Conservation (phyloP, 495 filamentous ascomycete species). For the Penicillium desertorum region DNA sequence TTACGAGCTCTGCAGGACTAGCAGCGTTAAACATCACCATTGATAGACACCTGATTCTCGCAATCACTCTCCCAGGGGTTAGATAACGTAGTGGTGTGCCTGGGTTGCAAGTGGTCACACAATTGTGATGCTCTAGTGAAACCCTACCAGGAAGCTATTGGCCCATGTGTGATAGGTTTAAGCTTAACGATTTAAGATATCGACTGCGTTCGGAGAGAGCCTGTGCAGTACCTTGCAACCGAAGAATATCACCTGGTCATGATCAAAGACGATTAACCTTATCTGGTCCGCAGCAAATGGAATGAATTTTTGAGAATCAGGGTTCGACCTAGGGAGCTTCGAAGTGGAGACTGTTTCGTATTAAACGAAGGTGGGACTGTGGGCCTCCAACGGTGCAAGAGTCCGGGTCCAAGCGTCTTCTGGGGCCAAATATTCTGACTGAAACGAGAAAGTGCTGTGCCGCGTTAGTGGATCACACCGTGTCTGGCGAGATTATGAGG, state of each 20-base stretch:
- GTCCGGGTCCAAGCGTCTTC: slow-evolving; percentile 8
- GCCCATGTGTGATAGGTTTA: neutral
- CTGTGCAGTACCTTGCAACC: neutral
- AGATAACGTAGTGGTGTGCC: neutral
- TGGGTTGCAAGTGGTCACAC: neutral
- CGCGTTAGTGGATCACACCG: neutral
- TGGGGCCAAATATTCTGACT: neutral
- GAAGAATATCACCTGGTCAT: neutral
- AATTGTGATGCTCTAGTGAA: neutral
- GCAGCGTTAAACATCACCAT: neutral
- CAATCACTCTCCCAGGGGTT: neutral
- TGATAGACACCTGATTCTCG: neutral
- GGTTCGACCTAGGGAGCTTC: slow-evolving; percentile 6
- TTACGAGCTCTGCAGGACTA: neutral
- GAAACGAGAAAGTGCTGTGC: slow-evolving; percentile 7
- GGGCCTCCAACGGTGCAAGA: slow-evolving; percentile 5
- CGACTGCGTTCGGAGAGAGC: neutral
- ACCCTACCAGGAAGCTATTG: neutral
- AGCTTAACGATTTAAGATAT: slow-evolving; percentile 15
- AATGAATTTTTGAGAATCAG: neutral
- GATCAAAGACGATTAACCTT: slow-evolving; percentile 10
- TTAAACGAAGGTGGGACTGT: slow-evolving; percentile 14
- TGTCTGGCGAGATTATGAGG: slow-evolving; percentile 3
- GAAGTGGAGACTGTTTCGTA: slow-evolving; percentile 26
- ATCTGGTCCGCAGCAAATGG: slow-evolving; percentile 14